Evolutionary conservation across 1,284 basidiomycete species (phyloP), one percentile per base, ranked within the genome.

Genomic region (Cutaneotrichosporon arboriforme): DNA sequence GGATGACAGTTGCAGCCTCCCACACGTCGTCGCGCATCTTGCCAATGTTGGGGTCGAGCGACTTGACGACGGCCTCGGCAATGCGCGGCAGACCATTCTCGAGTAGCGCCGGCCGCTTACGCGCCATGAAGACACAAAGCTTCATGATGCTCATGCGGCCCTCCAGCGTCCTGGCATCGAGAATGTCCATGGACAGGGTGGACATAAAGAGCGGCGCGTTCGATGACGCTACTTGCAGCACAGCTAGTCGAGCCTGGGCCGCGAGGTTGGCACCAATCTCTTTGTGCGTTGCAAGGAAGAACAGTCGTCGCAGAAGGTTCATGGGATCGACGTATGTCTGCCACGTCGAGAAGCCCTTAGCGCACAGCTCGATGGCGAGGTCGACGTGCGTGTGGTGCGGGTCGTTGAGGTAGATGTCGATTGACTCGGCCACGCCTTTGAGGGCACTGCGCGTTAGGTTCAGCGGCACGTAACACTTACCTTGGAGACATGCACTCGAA

Each of bases 31-130:
- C 90, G 14, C 96, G 81, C 68, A 87, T 83, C 12, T 84, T 78
- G 0, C 84, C 88, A 10, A 84, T 81, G 63, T 89, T 93, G 12
- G 94, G 96, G 73, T 98, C 94, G 39, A 98, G 79, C 8, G 90
- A 96, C 70, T 93, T 96, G 20, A 98, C 92, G 1, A 99, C 91
- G 1, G 92, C 91, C 70, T 99, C 94, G 67, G 91, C 86, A 37
- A 97, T 78, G 23, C 87, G 81, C 0, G 94, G 89, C 33, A 98
- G 77, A 63, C 88, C 90, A 12, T 88, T 83, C 61, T 90, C 86
- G 41, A 98, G 78, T 12, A 96, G 84, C 35, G 88, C 77, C 1
- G 93, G 92, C 66, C 87, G 85, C 85, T 92, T 96, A 65, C 90
- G 84, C 56, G 97, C 90, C 66, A 98, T 80, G 70, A 94, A 94